Evolutionary conservation across 2,329 filamentous ascomycete genomes (phyloP).

Genomic region (Eurotiales sp.): DNA sequence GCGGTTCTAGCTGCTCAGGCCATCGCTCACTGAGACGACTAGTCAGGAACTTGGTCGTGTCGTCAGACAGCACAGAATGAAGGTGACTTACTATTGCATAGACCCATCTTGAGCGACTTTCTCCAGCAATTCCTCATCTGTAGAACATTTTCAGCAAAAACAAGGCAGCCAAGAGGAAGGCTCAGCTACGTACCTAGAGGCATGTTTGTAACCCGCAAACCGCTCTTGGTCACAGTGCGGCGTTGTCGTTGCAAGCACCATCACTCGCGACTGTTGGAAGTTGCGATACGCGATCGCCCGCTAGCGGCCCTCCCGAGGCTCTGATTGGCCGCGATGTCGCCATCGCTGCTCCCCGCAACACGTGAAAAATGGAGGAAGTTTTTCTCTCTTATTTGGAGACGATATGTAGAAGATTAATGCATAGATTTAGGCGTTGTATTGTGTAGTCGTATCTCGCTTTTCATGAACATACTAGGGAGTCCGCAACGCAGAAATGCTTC

Average conservation of each 20-base stretch:
- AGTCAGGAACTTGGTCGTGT: slow-evolving; percentile 5
- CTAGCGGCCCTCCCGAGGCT: background rate
- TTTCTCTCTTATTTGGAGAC: too few species aligned
- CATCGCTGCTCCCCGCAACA: slow-evolving; percentile 11
- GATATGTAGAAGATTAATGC: too few species aligned
- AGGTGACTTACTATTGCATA: slow-evolving; percentile 52
- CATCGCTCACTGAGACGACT: slow-evolving; percentile 58
- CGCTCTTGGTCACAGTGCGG: background rate
- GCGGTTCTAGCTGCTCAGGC: slow-evolving; percentile 61
- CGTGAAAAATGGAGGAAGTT: background rate
- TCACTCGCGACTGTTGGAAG: slow-evolving; percentile 8
- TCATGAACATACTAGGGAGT: too few species aligned
- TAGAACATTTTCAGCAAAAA: slow-evolving; percentile 2
- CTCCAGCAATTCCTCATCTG: slow-evolving; percentile 53
- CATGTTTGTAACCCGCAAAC: slow-evolving; percentile 30
- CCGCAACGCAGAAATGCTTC: too few species aligned
- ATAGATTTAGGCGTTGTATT: too few species aligned
- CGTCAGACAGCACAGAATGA: too few species aligned
- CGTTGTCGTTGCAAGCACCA: background rate
- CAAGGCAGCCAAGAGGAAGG: background rate
- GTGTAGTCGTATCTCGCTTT: too few species aligned
- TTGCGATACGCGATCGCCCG: background rate
- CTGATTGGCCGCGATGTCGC: slow-evolving; percentile 2
- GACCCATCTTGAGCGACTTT: slow-evolving; percentile 55
- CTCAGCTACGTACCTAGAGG: slow-evolving; percentile 26